These are phyloP conservation scores for Flaveria brownii DNA, from an alignment of 129 eudicot genomes.

Conservation along the genomic window DNA sequence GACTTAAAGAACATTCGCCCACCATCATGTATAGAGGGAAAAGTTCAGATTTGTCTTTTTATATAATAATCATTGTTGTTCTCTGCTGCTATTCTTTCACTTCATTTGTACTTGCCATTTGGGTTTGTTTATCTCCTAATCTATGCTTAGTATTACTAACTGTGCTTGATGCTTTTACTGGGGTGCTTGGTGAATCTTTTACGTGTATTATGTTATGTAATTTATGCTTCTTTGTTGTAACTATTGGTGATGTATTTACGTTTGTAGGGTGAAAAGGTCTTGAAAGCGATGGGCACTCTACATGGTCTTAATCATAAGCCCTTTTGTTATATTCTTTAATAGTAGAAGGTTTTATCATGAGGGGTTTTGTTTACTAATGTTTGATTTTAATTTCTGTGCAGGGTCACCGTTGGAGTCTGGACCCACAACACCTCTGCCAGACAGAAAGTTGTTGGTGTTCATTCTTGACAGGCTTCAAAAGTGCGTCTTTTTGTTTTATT, in stretches of 20 bases:
- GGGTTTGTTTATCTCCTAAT: slow-evolving; percentile 24
- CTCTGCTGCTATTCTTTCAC: slow-evolving; percentile 16
- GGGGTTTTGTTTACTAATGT: slow-evolving; percentile 19
- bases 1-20: slow-evolving; percentile 39
- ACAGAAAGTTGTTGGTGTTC: slow-evolving; percentile 83
- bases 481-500: slow-evolving; percentile 47
- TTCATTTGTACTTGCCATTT: slow-evolving; percentile 33
- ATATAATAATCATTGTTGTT: slow-evolving; percentile 24
- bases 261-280: slow-evolving; percentile 75
- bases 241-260: slow-evolving; percentile 28
- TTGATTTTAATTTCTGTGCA: slow-evolving; percentile 49
- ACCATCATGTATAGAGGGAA: slow-evolving; percentile 44
- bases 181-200: slow-evolving; percentile 26
- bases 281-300: slow-evolving; percentile 67
- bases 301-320: slow-evolving; percentile 54
- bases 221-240: slow-evolving; percentile 24
- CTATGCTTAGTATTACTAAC: neutral
- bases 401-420: slow-evolving; percentile 79
- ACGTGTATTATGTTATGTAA: slow-evolving; percentile 22
- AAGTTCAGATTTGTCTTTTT: slow-evolving; percentile 60
- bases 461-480: slow-evolving; percentile 97
- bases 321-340: slow-evolving; percentile 34
- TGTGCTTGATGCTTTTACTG: slow-evolving; percentile 20
- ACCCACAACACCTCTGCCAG: slow-evolving; percentile 93
- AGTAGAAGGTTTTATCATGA: slow-evolving; percentile 12